Conservation (phyloP, 768 basidiomycete species). For the Austroboletus eburneus region DNA sequence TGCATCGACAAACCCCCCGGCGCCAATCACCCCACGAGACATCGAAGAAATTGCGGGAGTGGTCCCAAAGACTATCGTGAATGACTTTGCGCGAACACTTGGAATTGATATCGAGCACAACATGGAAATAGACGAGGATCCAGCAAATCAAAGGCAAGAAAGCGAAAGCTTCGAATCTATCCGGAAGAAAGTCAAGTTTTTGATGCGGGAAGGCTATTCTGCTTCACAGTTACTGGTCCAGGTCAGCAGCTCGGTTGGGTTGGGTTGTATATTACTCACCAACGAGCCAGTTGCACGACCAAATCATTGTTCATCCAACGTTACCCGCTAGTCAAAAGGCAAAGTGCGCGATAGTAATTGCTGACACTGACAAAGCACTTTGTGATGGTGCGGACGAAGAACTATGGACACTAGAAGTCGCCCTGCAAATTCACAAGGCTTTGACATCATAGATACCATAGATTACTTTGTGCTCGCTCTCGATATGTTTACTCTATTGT, state of each 20-base stretch:
- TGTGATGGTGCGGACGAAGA: slow-evolving; percentile 98
- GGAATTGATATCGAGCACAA: slow-evolving; percentile 68
- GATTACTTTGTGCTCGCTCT: not conserved
- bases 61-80: slow-evolving; percentile 72
- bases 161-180: slow-evolving; percentile 54
- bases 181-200: slow-evolving; percentile 63
- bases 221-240: slow-evolving; percentile 86
- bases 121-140: slow-evolving; percentile 42
- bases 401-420: slow-evolving; percentile 88
- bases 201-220: slow-evolving; percentile 89
- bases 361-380: slow-evolving; percentile 93
- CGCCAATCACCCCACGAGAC: slow-evolving; percentile 67
- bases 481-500: too few species aligned
- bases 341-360: slow-evolving; percentile 75
- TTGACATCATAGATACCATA: slow-evolving; percentile 26
- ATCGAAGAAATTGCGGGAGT: slow-evolving; percentile 98
- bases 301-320: slow-evolving; percentile 78
- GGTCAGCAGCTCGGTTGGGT: slow-evolving; percentile 42
- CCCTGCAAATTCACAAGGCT: slow-evolving; percentile 69
- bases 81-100: slow-evolving; percentile 61
- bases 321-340: slow-evolving; percentile 80
- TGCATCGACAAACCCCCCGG: slow-evolving; percentile 65
- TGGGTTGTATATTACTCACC: slow-evolving; percentile 6
- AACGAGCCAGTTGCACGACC: slow-evolving; percentile 74
- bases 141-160: slow-evolving; percentile 20